Base-by-base conservation (phyloP, 495 filamentous ascomycete genomes). In the Talaromyces liani region DNA sequence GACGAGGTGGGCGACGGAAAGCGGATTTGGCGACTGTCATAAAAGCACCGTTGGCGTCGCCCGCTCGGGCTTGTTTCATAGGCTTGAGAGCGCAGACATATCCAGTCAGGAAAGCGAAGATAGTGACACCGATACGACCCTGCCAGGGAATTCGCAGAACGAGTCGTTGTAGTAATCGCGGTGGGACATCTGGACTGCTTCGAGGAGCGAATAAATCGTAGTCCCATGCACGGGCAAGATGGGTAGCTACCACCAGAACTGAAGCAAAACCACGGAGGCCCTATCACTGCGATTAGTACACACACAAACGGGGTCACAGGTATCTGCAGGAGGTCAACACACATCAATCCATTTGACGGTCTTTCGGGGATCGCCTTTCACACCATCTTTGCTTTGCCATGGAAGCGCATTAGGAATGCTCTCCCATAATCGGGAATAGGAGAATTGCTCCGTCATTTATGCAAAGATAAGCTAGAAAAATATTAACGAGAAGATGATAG, bases 321-420 rank as follows among this genome's bases (percentile, higher is more conserved):
- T 49, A 7, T 33, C 66, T 55, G 49, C 27, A 63, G 47, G 25
- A 8, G 24, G 51, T 49, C 33, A 41, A 79, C 83, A 67, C 72
- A 87, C 85, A 80, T 89, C 86, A 41, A 88, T 84, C 86, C 86
- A 89, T 76, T 87, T 87, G 27, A 89, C 84, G 64, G 85, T 85
- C 67, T 84, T 84, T 63, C 72, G 65, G 7, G 75, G 72, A 60
- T 77, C 73, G 22, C 75, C 75, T 61, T 73, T 76, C 47, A 68
- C 66, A 33, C 55, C 68, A 2, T 76, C 69, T 8, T 69, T 70
- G 24, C 66, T 66, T 24, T 66, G 69, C 75, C 75, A 77, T 2
- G 74, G 74, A 1, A 76, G 61, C 2, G 64, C 63, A 41, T 36
- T 25, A 3, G 64, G 64, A 24, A 65, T 55, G 33, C 61, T 72